Evolutionary conservation across 1,284 basidiomycete genomes (phyloP).

Genomic region (Sanghuangporus baumii): DNA sequence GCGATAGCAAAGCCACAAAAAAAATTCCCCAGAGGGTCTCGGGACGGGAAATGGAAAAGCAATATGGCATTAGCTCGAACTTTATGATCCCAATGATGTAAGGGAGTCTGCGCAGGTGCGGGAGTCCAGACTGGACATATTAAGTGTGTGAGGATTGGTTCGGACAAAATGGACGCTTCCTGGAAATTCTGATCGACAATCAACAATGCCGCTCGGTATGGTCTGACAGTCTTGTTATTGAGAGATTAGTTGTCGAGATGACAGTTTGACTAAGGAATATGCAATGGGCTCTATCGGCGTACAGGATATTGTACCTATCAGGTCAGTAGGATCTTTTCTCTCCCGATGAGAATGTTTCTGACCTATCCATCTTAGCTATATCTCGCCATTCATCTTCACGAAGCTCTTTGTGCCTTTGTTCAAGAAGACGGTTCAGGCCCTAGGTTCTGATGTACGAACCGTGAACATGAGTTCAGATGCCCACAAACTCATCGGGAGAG

Average conservation of each 20-base stretch:
- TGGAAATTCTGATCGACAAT: background rate
- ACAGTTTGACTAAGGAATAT: constrained; percentile 5
- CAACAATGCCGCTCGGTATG: constrained; percentile 16
- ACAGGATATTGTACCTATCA: constrained; percentile 24
- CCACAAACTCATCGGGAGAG: background rate
- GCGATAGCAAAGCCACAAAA: constrained; percentile 32
- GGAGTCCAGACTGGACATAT: constrained; percentile 24
- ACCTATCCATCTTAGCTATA: constrained; percentile 21
- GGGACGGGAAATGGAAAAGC: constrained; percentile 20
- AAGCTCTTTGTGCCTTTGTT: constrained; percentile 26
- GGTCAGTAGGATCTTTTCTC: constrained; percentile 20
- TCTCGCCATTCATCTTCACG: constrained; percentile 29
- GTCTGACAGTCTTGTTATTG: constrained; percentile 24
- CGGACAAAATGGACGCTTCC: background rate
- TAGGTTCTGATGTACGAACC: constrained; percentile 29
- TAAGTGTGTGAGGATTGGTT: constrained; percentile 16
- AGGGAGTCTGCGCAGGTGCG: constrained; percentile 22
- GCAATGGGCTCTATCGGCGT: constrained; percentile 17
- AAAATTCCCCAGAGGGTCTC: constrained; percentile 23
- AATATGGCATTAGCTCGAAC: constrained; percentile 22
- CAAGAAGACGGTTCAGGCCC: constrained; percentile 22
- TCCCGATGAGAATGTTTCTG: too few species aligned
- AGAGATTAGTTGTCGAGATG: constrained; percentile 1
- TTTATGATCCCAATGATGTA: constrained; percentile 19
- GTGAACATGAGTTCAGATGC: constrained; percentile 22